Conservation (phyloP, 2,329 filamentous ascomycete genomes). For the Epichloe festucae region DNA sequence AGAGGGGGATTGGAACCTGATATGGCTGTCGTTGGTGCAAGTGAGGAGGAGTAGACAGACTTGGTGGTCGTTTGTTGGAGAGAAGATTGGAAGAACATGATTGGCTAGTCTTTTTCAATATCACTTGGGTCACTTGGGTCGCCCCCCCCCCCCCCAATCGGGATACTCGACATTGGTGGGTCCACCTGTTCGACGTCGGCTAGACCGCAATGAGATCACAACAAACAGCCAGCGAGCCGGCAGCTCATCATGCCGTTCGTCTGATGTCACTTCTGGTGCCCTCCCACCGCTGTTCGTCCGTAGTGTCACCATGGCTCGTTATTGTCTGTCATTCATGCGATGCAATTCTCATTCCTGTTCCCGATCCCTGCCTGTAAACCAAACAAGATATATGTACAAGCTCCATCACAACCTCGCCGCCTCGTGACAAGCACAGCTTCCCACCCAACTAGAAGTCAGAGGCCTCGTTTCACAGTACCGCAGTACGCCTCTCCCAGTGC, state of each 20-base stretch:
- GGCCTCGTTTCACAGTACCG: neutral
- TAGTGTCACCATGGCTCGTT: neutral
- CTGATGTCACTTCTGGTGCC: neutral
- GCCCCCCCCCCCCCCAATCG: too few relatives aligned
- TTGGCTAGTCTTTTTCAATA: neutral
- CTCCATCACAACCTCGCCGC: slow-evolving; percentile 17
- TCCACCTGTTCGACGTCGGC: neutral
- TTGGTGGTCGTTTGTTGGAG: neutral
- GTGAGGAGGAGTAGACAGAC: neutral
- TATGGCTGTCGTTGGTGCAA: neutral
- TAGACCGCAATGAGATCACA: neutral
- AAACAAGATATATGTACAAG: slow-evolving; percentile 29
- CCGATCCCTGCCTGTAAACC: slow-evolving; percentile 18
- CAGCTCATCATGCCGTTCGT: neutral
- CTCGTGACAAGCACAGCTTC: slow-evolving; percentile 5
- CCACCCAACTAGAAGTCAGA: neutral
- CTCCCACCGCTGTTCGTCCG: neutral
- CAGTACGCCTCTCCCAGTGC: slow-evolving; percentile 2
- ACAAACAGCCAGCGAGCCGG: neutral
- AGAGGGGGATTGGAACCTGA: neutral
- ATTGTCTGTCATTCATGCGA: slow-evolving; percentile 11
- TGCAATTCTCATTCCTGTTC: slow-evolving; percentile 19
- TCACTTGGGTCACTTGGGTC: too few relatives aligned
- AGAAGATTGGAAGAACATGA: neutral
- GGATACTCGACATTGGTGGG: neutral